Base-by-base conservation (phyloP, 1,284 basidiomycete genomes). In the Fomes fomentarius region DNA sequence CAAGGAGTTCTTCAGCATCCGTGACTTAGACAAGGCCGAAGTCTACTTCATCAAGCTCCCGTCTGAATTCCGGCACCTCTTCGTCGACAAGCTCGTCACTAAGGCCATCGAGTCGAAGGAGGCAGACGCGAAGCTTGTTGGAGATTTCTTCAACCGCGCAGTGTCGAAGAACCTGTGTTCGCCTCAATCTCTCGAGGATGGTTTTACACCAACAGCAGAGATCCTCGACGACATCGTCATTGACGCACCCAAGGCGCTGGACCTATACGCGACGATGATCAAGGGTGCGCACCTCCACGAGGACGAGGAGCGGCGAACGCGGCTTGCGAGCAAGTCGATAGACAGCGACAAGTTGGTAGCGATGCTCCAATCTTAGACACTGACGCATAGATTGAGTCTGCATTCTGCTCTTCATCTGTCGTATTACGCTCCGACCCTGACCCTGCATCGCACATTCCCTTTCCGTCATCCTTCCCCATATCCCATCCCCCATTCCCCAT, bases 1-100 rank as follows among this genome's bases (percentile, higher is more conserved):
- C 64, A 89, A 89, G 70, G 89, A 93, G 71, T 84, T 87, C 70
- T 86, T 93, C 68, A 80, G 79, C 47, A 80, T 91, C 34, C 86
- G 89, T 65, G 89, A 89, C 66, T 70, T 98, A 54, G 83, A 86
- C 40, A 95, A 98, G 69, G 96, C 91, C 22, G 89, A 95, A 58
- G 83, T 85, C 50, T 93, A 94, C 73, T 91, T 96, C 72, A 79
- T 81, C 48, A 80, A 77, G 34, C 80, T 96, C 19, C 85, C 91
- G 10, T 66, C 76, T 19, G 77, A 81, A 60, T 30, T 12, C 28
- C 28, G 28, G 28, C 28, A 77, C 59, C 72, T 71, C 12, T 83
- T 30, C 12, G 28, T 30, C 12, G 28, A 30, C 28, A 30, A 12
- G 28, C 28, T 30, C 28, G 28, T 30, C 28, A 30, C 28, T 6